Conservation (phyloP, 78 protist species). For the Dictyostelium firmibasis region DNA sequence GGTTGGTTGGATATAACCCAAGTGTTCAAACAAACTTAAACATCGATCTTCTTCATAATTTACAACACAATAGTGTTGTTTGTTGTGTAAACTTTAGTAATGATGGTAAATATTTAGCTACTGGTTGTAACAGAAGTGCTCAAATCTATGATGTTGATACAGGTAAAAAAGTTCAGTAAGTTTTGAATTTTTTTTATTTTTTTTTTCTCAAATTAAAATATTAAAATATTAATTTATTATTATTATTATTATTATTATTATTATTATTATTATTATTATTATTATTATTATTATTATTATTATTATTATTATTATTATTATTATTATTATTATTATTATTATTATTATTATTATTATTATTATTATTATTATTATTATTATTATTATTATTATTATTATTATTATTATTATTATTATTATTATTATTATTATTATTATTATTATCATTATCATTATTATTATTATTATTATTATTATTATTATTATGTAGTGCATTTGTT, state of each 20-base stretch:
- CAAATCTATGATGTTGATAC: constrained; percentile 89
- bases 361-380: too few species aligned
- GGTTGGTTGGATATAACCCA: constrained; percentile 85
- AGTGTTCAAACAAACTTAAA: constrained; percentile 81
- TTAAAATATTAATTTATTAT: neutral
- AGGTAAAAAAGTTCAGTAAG: constrained; percentile 85
- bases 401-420: too few species aligned
- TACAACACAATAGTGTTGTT: constrained; percentile 86
- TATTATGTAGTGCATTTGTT: constrained; percentile 8
- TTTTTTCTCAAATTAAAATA: neutral
- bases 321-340: too few species aligned
- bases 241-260: neutral
- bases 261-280: too few species aligned
- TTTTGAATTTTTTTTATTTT: too few species aligned
- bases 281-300: too few species aligned
- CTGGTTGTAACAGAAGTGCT: constrained; percentile 92
- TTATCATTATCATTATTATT: too few species aligned
- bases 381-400: too few species aligned
- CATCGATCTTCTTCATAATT: constrained; percentile 75
- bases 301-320: too few species aligned
- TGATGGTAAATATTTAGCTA: constrained; percentile 89
- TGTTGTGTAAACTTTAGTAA: constrained; percentile 91
- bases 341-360: too few species aligned
- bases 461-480: too few species aligned
- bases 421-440: too few species aligned